phyloP scores from a whole-genome alignment of 441 rosid genomes.

The Arabidopsis hybrid region DNA sequence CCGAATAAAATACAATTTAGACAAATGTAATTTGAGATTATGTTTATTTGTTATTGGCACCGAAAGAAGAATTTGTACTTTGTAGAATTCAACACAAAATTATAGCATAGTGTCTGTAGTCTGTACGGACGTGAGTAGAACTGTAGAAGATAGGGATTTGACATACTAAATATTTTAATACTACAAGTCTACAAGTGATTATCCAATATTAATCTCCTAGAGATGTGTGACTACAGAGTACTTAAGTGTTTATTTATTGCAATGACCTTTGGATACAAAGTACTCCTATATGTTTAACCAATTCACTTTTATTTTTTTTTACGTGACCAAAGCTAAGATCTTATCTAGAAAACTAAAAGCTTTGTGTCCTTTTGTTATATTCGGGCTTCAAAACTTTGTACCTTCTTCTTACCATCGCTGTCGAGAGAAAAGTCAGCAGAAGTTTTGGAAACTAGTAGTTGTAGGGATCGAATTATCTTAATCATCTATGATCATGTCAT shows the following conservation, averaged over 20 bases:
- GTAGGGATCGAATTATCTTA: too few species aligned
- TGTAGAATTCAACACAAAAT: not conserved
- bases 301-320: not conserved
- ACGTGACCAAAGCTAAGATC: not conserved
- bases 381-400: too few species aligned
- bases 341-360: not conserved
- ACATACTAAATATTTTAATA: not conserved
- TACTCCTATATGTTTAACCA: not conserved
- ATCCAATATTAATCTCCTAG: not conserved
- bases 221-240: not conserved
- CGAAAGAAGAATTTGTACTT: not conserved
- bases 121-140: slow-evolving; percentile 17
- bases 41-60: not conserved
- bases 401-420: too few species aligned
- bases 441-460: not conserved
- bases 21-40: not conserved
- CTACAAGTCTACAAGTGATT: too few species aligned
- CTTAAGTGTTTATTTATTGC: slow-evolving; percentile 2
- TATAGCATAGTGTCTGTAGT: slow-evolving; percentile 10
- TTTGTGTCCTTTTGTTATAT: not conserved
- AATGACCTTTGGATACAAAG: not conserved
- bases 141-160: slow-evolving; percentile 22
- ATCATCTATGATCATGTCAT: too few species aligned
- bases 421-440: not conserved
- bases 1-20: not conserved